Percentiles rank a stretch among this genome's conserved stretches.
Conservation (phyloP, 306 rosid species). For the Begonia loranthoides region DNA sequence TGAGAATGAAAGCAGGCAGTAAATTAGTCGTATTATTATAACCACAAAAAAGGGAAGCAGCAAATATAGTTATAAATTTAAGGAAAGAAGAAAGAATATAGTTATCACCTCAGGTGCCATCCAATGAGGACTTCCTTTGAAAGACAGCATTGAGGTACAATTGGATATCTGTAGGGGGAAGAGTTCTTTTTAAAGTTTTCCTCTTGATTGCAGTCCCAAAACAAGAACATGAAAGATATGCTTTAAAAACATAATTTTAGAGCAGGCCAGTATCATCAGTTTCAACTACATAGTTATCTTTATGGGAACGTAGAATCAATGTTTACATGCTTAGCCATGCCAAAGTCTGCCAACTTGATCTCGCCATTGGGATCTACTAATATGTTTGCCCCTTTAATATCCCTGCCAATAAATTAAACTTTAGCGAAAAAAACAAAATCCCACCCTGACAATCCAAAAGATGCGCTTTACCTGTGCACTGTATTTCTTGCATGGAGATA, state of each 20-base stretch:
- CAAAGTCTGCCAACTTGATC: conserved; percentile 94
- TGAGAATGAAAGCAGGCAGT: conserved; percentile 21
- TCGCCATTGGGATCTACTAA: conserved; percentile 92
- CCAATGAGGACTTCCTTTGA: conserved; percentile 99
- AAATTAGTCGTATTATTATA: neutral
- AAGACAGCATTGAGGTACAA: conserved; percentile 74
- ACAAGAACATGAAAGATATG: no score
- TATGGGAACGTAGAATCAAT: conserved; percentile 12
- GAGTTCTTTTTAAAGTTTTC: no score
- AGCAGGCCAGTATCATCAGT: no score
- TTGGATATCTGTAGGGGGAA: conserved; percentile 47
- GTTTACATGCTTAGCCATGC: conserved; percentile 94
- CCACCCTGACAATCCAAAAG: no score
- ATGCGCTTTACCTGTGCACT: conserved; percentile 54
- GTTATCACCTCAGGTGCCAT: conserved; percentile 97
- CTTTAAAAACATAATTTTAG: no score
- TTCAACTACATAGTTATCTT: no score
- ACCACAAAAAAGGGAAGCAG: no score
- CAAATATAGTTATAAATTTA: neutral
- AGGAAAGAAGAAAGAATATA: conserved; percentile 1
- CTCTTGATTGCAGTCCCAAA: no score
- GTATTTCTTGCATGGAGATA: conserved; percentile 92
- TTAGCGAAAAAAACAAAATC: no score
- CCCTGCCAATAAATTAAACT: conserved; percentile 43
- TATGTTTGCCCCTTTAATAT: conserved; percentile 97